Conservation (phyloP, 805 yeast genomes). For the Yamadazyma akitaensis region DNA sequence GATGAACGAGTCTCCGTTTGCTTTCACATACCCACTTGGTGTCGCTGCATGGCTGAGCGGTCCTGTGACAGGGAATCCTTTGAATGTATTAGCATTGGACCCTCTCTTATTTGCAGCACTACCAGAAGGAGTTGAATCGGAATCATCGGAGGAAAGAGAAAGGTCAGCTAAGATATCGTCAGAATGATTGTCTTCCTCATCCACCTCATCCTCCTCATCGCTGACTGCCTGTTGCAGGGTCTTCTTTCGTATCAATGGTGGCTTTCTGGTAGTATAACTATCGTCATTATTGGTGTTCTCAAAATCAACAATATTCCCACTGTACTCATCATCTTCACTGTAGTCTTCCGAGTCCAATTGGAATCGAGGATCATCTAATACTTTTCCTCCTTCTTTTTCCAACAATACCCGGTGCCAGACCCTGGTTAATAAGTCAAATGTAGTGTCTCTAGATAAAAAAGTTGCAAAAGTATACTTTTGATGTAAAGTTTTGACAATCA, state of each 20-base stretch:
- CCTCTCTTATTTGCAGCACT: not conserved
- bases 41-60: constrained; percentile 53
- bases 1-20: constrained; percentile 52
- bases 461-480: constrained; percentile 63
- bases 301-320: constrained; percentile 2
- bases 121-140: constrained; percentile 1
- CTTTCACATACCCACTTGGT: constrained; percentile 40
- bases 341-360: not conserved
- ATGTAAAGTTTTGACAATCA: constrained; percentile 60
- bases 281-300: constrained; percentile 1
- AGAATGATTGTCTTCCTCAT: too few relatives aligned
- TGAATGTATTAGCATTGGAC: constrained; percentile 17
- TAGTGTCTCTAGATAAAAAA: constrained; percentile 56
- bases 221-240: not conserved
- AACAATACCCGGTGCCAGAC: constrained; percentile 54
- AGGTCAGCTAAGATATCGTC: not conserved
- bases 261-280: not conserved
- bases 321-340: not conserved
- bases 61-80: constrained; percentile 41
- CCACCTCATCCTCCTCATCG: not conserved
- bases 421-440: constrained; percentile 49
- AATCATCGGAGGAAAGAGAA: not conserved
- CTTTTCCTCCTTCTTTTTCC: constrained; percentile 7
- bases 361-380: not conserved
- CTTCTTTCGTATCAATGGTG: not conserved